Evolutionary conservation across 768 basidiomycete species (phyloP).

Genomic region (Russula olivacea): DNA sequence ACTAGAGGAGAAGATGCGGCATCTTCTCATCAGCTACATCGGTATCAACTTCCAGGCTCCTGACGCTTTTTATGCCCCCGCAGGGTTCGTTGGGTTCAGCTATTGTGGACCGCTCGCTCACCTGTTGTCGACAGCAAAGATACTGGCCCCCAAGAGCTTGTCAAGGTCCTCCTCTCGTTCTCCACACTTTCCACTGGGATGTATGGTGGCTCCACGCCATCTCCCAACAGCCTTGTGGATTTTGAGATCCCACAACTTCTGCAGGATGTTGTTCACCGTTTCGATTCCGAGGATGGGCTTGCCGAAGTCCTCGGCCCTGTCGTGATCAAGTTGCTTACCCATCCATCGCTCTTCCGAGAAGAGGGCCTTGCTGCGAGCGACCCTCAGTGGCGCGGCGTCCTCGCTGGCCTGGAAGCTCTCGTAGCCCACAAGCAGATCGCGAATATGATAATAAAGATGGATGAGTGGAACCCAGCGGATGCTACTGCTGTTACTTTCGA

Average conservation of each 20-base stretch:
- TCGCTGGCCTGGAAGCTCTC: slow-evolving; percentile 75
- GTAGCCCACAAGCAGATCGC: slow-evolving; percentile 82
- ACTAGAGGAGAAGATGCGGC: slow-evolving; percentile 70
- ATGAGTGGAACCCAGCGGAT: slow-evolving; percentile 61
- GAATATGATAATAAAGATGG: slow-evolving; percentile 66
- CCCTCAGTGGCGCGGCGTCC: slow-evolving; percentile 78
- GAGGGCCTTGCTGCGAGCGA: slow-evolving; percentile 71
- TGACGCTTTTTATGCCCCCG: slow-evolving; percentile 89
- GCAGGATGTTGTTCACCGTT: slow-evolving; percentile 74
- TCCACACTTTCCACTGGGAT: slow-evolving; percentile 65
- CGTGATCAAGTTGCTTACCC: slow-evolving; percentile 53
- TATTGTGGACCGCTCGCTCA: slow-evolving; percentile 3
- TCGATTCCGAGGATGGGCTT: slow-evolving; percentile 73
- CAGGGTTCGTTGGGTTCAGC: slow-evolving; percentile 44
- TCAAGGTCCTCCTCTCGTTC: slow-evolving; percentile 73
- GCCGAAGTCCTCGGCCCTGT: slow-evolving; percentile 75
- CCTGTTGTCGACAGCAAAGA: slow-evolving; percentile 43
- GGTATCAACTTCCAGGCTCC: slow-evolving; percentile 89
- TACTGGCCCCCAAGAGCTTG: slow-evolving; percentile 73
- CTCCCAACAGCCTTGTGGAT: slow-evolving; percentile 49
- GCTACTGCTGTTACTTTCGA: slow-evolving; percentile 62
- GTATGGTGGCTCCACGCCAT: slow-evolving; percentile 41
- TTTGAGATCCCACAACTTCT: slow-evolving; percentile 76
- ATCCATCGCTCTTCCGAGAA: slow-evolving; percentile 54
- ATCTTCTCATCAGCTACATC: slow-evolving; percentile 80